These are phyloP conservation scores for Sambucus nigra DNA, from an alignment of 129 eudicot species.

Conservation along the genomic window DNA sequence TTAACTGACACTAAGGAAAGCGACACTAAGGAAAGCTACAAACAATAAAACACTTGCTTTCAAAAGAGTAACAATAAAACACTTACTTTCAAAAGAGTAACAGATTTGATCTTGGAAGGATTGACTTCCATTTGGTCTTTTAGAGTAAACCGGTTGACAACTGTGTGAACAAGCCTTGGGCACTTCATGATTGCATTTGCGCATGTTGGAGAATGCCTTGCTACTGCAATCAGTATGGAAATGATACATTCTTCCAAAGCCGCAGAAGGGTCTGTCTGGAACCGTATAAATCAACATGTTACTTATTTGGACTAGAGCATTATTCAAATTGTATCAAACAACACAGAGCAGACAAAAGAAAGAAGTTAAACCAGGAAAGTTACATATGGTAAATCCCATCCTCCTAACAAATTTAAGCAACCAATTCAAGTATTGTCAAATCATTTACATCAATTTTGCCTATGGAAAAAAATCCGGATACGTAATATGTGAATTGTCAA, in stretches of 20 bases:
- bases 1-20: background rate
- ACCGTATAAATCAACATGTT: constrained; percentile 12
- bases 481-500: no score
- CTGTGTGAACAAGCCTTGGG: constrained; percentile 62
- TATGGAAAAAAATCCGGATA: no score
- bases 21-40: background rate
- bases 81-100: constrained; percentile 63
- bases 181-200: constrained; percentile 76
- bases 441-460: no score
- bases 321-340: background rate
- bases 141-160: constrained; percentile 47
- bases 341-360: background rate
- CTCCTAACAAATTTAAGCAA: background rate
- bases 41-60: constrained; percentile 34
- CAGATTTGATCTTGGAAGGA: constrained; percentile 65
- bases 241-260: constrained; percentile 71
- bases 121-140: constrained; percentile 44
- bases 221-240: constrained; percentile 71
- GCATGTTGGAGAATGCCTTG: constrained; percentile 88
- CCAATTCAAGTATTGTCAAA: no score
- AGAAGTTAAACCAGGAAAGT: background rate
- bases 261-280: constrained; percentile 69
- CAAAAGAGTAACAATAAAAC: constrained; percentile 1
- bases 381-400: background rate
- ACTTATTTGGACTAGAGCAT: background rate